Evolutionary conservation across 345 rosid species (phyloP).

Genomic region (Bruguiera parviflora): DNA sequence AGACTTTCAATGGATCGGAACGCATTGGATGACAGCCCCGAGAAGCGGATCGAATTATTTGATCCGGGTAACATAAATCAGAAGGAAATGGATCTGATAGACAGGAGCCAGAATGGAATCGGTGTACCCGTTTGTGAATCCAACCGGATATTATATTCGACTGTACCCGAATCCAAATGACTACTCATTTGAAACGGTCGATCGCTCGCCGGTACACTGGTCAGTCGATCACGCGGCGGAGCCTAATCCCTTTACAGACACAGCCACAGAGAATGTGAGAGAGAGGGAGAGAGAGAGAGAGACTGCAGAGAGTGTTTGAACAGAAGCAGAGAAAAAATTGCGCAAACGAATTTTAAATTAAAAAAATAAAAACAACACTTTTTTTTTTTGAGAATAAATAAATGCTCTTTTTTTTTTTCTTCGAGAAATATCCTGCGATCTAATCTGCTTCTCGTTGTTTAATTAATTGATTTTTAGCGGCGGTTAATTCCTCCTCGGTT

Average conservation of each 20-base stretch:
- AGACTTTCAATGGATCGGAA: constrained; percentile 16
- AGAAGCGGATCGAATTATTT: constrained; percentile 5
- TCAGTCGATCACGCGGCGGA: constrained; percentile 21
- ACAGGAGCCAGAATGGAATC: constrained; percentile 8
- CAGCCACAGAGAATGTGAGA: constrained; percentile 4
- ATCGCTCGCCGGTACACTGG: constrained; percentile 17
- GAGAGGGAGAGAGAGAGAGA: neutral
- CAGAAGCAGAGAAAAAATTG: neutral
- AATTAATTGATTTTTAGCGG: too few relatives aligned
- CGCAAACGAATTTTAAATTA: neutral
- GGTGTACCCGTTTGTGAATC: constrained; percentile 8
- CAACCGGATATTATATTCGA: constrained; percentile 6
- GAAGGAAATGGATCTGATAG: constrained; percentile 19
- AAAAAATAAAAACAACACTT: neutral
- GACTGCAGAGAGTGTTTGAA: constrained; percentile 11
- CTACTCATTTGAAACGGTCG: constrained; percentile 6
- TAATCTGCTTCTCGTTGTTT: too few relatives aligned
- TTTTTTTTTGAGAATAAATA: neutral
- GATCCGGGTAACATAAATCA: constrained; percentile 4
- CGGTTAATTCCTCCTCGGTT: too few relatives aligned
- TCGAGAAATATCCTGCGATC: too few relatives aligned
- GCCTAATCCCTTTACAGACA: constrained; percentile 15
- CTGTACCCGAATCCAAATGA: neutral
- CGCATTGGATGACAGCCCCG: constrained; percentile 26
- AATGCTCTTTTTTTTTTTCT: too few relatives aligned